Conservation (phyloP, 2,329 filamentous ascomycete genomes). For the Lachnellula occidentalis region DNA sequence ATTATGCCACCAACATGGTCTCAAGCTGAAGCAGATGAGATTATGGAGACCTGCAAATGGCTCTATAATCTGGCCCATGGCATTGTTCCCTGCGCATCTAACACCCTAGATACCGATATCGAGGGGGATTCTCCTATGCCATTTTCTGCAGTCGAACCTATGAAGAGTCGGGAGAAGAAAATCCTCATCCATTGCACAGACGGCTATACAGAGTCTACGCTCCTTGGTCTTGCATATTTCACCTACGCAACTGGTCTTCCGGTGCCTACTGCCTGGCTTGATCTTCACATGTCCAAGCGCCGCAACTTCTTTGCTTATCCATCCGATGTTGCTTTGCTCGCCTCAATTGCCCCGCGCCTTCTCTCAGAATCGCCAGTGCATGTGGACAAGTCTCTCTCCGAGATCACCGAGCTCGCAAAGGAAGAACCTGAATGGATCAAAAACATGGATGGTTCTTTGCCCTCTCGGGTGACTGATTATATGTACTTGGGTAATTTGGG, state of each 20-base stretch:
- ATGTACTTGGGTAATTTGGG: constrained; percentile 93
- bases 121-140: constrained; percentile 54
- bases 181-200: constrained; percentile 91
- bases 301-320: constrained; percentile 97
- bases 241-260: constrained; percentile 84
- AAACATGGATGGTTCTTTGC: constrained; percentile 82
- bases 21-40: constrained; percentile 73
- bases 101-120: constrained; percentile 29
- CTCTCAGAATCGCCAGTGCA: constrained; percentile 61
- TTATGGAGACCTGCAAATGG: constrained; percentile 85
- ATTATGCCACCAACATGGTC: constrained; percentile 81
- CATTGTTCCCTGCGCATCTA: constrained; percentile 32
- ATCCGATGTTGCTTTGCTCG: constrained; percentile 80
- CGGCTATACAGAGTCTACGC: constrained; percentile 90
- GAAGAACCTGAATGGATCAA: constrained; percentile 74
- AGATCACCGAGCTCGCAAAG: constrained; percentile 48
- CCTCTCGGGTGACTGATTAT: constrained; percentile 82
- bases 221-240: constrained; percentile 85
- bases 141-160: constrained; percentile 9
- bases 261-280: constrained; percentile 80
- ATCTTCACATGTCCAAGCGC: constrained; percentile 70
- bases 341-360: constrained; percentile 68
- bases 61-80: constrained; percentile 79
- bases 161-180: constrained; percentile 42
- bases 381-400: constrained; percentile 43